Conservation (phyloP, 2,329 filamentous ascomycete genomes). For the Escovopsis weberi region DNA sequence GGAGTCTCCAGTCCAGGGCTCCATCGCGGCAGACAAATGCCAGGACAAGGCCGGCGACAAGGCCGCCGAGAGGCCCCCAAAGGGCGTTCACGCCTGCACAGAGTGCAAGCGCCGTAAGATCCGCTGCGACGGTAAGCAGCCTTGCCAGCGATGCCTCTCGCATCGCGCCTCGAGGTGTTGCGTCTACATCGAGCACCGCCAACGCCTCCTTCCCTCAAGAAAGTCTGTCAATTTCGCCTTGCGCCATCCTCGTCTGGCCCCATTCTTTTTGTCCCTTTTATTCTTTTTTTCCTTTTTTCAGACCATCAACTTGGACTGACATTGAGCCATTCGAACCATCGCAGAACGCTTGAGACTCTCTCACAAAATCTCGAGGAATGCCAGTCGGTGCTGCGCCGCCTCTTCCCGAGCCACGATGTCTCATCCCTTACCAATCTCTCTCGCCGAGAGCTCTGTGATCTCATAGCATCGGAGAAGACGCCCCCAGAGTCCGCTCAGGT, state of each 20-base stretch:
- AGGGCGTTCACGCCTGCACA: conserved; percentile 48
- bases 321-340: too few species aligned
- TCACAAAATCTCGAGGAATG: conserved; percentile 54
- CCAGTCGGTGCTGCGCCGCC: conserved; percentile 42
- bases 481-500: conserved; percentile 24
- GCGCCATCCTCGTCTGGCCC: background rate
- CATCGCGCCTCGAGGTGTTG: conserved; percentile 68
- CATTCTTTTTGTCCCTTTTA: background rate
- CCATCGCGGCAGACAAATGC: conserved; percentile 17
- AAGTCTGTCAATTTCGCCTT: conserved; percentile 38
- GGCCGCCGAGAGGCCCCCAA: conserved; percentile 29
- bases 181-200: conserved; percentile 67
- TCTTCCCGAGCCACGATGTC: conserved; percentile 44
- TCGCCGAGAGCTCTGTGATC: conserved; percentile 42
- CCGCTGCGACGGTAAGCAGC: conserved; percentile 67
- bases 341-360: conserved; percentile 43
- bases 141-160: conserved; percentile 70
- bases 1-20: too few species aligned
- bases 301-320: background rate
- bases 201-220: conserved; percentile 61
- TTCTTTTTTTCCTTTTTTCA: conserved; percentile 5
- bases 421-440: conserved; percentile 38
- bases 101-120: conserved; percentile 73
- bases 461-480: conserved; percentile 33
- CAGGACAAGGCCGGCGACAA: conserved; percentile 25